Evolutionary conservation across 192 early-diverging fungal species (phyloP).

Genomic region (Coemansia sp.): DNA sequence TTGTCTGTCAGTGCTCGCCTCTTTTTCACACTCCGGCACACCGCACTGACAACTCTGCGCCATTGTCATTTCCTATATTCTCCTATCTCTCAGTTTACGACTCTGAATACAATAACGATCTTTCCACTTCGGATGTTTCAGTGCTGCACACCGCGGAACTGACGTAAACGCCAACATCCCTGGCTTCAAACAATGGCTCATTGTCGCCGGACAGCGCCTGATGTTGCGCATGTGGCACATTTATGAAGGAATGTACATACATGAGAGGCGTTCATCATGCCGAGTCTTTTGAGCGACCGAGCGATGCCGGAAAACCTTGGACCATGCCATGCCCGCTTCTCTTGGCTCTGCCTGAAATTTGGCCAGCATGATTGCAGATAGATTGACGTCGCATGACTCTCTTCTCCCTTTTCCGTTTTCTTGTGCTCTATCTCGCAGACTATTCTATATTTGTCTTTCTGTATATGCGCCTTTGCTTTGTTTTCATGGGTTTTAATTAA

Average conservation of each 20-base stretch:
- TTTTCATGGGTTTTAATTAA: conserved; percentile 2
- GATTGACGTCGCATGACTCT: conserved; percentile 9
- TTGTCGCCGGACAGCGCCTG: conserved; percentile 9
- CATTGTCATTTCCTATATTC: not conserved
- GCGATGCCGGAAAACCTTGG: not conserved
- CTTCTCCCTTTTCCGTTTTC: not conserved
- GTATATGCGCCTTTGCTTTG: not conserved
- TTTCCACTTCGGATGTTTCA: not conserved
- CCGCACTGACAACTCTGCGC: conserved; percentile 1
- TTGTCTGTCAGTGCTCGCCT: not conserved
- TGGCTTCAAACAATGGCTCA: conserved; percentile 7
- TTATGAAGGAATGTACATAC: not conserved
- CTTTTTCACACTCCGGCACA: conserved; percentile 6
- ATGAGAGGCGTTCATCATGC: conserved; percentile 3
- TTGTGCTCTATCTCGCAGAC: not conserved
- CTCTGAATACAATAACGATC: not conserved
- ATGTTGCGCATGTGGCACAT: conserved; percentile 3
- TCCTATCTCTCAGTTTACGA: not conserved
- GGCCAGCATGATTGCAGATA: not conserved
- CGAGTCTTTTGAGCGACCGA: not conserved
- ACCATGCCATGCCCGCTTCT: not conserved
- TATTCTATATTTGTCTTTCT: not conserved
- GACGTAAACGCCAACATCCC: conserved; percentile 5
- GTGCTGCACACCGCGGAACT: conserved; percentile 2
- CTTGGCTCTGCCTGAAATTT: not conserved